These are phyloP conservation scores for Blastobotrys proliferans DNA, from an alignment of 1,139 yeast species.

Conservation along the genomic window DNA sequence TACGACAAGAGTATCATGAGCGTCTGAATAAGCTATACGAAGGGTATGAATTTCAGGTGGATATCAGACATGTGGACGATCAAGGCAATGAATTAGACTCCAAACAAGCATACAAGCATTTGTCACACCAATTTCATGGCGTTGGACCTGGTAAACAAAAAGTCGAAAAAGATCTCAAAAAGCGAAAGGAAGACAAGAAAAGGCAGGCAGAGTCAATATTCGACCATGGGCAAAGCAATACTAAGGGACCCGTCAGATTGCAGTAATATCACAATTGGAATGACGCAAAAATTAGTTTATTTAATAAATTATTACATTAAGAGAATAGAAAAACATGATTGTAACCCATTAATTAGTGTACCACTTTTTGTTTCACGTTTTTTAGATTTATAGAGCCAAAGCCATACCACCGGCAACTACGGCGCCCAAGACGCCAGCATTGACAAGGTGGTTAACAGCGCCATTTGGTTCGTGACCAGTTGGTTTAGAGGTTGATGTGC, in stretches of 20 bases:
- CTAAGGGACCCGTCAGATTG: constrained; percentile 2
- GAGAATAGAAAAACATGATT: neutral
- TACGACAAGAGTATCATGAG: constrained; percentile 25
- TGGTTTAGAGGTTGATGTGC: neutral
- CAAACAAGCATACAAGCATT: constrained; percentile 78
- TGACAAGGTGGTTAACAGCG: constrained; percentile 26
- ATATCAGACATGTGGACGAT: constrained; percentile 65
- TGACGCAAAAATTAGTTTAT: neutral
- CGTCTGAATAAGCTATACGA: constrained; percentile 36
- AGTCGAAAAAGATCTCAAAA: constrained; percentile 38
- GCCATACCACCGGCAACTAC: constrained; percentile 73
- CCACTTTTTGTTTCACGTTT: neutral
- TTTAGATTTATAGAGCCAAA: constrained; percentile 49
- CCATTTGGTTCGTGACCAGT: neutral
- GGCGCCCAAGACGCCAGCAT: constrained; percentile 65
- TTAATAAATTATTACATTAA: neutral
- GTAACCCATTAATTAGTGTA: neutral
- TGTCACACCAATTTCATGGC: constrained; percentile 89
- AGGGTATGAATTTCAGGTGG: constrained; percentile 61
- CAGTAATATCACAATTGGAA: neutral
- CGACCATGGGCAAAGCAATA: neutral
- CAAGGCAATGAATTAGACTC: constrained; percentile 59
- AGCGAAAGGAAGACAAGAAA: constrained; percentile 34
- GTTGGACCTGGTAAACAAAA: constrained; percentile 45
- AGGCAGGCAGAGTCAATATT: constrained; percentile 29